Base-by-base conservation (phyloP, 768 basidiomycete species). In the Boletus vinaceobasis region DNA sequence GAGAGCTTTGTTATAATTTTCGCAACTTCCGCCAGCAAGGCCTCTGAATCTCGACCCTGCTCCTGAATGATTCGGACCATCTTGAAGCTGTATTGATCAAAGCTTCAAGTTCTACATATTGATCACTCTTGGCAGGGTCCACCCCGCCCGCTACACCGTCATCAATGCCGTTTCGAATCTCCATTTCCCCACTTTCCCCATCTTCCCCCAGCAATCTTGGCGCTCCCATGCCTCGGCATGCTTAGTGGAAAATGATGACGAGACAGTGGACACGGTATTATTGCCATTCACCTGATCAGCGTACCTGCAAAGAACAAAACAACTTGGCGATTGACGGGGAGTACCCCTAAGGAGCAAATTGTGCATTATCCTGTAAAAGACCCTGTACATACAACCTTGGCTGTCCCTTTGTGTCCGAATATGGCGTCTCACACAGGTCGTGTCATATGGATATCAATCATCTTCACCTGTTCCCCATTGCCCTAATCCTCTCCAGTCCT, bases 131-230 rank as follows among this genome's bases (percentile, higher is more conserved):
- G 23, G 23, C 23, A 23, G 23, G 23, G 23, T 23, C 23, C 23
- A 23, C 23, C 23, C 23, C 1, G 42, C 15, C 3, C 9, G 26
- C 42, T 42, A 15, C 9, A 27, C 43, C 43, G 5, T 19, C 45
- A 11, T 53, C 57, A 61, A 65, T 64, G 63, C 64, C 63, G 64
- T 63, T 46, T 65, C 40, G 61, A 53, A 53, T 48, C 38, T 53
- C 53, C 42, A 29, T 35, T 17, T 5, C 23, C 11, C 44, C 32
- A 45, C 44, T 32, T 19, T 33, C 19, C 44, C 26, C 14, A 26
- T 23, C 40, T 26, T 26, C 21, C 14, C 21, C 39, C 21, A 21
- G 19, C 13, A 21, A 21, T 23, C 39, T 23, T 23, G 23, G 23
- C 23, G 23, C 4, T 29, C 5, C 29, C 29, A 7, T 29, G 29